These are phyloP conservation scores for Gentiana dahurica DNA, from an alignment of 257 asterid genomes.

Conservation along the genomic window DNA sequence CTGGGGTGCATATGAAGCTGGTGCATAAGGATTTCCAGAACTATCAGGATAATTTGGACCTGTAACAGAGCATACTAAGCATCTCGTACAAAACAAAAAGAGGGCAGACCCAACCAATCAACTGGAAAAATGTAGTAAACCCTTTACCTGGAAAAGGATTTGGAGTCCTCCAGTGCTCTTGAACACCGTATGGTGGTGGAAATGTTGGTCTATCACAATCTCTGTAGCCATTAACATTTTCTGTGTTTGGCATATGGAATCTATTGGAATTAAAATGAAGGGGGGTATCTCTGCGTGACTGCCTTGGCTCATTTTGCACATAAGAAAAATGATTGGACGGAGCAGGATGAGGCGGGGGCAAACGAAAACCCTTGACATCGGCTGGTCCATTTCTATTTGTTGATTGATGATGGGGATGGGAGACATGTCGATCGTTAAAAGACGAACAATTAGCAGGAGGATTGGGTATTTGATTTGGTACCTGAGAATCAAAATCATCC, in stretches of 20 bases:
- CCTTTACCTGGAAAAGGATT: slow-evolving; percentile 44
- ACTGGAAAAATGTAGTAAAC: background rate
- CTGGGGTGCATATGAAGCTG: slow-evolving; percentile 41
- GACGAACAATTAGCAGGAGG: slow-evolving; percentile 24
- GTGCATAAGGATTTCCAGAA: slow-evolving; percentile 39
- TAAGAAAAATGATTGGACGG: slow-evolving; percentile 84
- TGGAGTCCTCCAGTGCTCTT: slow-evolving; percentile 68
- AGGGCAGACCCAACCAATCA: background rate
- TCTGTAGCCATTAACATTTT: slow-evolving; percentile 44
- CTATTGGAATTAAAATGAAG: slow-evolving; percentile 49
- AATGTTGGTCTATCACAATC: slow-evolving; percentile 46
- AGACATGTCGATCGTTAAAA: slow-evolving; percentile 30
- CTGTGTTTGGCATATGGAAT: slow-evolving; percentile 42
- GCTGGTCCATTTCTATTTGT: slow-evolving; percentile 29
- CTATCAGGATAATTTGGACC: slow-evolving; percentile 69
- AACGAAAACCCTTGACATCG: slow-evolving; percentile 53
- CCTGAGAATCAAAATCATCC: slow-evolving; percentile 35
- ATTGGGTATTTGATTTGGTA: slow-evolving; percentile 34
- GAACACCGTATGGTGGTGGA: slow-evolving; percentile 31
- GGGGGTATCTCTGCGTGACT: slow-evolving; percentile 39
- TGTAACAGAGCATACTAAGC: slow-evolving; percentile 8
- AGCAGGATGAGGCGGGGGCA: slow-evolving; percentile 88
- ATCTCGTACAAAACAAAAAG: background rate
- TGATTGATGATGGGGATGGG: slow-evolving; percentile 29
- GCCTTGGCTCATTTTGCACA: slow-evolving; percentile 56